phyloP scores from a whole-genome alignment of 2,329 filamentous ascomycete species.

The Fusarium sp. region DNA sequence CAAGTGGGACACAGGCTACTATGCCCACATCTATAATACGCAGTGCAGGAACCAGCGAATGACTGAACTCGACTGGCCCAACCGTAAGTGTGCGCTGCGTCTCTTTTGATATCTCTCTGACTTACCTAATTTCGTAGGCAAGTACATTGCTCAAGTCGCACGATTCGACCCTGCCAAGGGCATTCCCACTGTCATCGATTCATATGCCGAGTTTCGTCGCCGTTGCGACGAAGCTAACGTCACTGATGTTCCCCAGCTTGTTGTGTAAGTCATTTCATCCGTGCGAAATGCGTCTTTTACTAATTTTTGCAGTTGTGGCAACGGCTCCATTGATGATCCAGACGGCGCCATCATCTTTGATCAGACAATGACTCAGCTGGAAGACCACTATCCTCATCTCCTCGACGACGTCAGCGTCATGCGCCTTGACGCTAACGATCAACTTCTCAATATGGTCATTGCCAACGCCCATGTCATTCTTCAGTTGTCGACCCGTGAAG shows the following conservation, averaged over 20 bases:
- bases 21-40: conserved; percentile 78
- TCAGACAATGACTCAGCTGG: conserved; percentile 75
- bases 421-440: conserved; percentile 81
- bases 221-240: conserved; percentile 66
- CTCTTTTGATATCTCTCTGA: not conserved
- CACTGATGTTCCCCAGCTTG: conserved; percentile 73
- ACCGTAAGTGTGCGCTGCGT: conserved; percentile 51
- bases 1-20: conserved; percentile 78
- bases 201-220: conserved; percentile 78
- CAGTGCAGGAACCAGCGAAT: conserved; percentile 70
- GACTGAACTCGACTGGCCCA: conserved; percentile 65
- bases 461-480: conserved; percentile 79
- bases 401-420: conserved; percentile 77
- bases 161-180: conserved; percentile 88
- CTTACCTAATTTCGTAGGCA: conserved; percentile 55
- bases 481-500: conserved; percentile 84
- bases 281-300: not conserved
- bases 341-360: conserved; percentile 80
- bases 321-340: conserved; percentile 84
- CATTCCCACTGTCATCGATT: conserved; percentile 80
- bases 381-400: conserved; percentile 72
- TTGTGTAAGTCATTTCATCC: conserved; percentile 63
- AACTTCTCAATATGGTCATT: conserved; percentile 81
- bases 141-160: conserved; percentile 84
- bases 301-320: conserved; percentile 67